Evolutionary conservation across 495 filamentous ascomycete species (phyloP).

Genomic region (Polyplosphaeria fusca): DNA sequence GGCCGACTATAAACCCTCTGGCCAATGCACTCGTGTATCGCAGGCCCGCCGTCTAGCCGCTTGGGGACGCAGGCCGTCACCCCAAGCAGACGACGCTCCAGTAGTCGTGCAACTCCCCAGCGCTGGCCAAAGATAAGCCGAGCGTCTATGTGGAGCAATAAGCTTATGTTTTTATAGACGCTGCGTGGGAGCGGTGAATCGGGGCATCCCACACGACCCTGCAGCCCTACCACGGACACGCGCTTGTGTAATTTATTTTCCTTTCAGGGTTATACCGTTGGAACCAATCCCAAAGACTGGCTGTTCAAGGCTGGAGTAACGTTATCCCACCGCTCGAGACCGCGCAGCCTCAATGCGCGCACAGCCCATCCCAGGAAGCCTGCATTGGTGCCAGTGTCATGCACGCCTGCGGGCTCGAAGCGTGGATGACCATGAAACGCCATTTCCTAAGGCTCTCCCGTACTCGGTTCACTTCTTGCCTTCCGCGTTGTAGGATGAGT

Average conservation of each 20-base stretch:
- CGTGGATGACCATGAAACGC: slow-evolving; percentile 15
- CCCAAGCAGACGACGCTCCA: background rate
- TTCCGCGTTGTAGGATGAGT: background rate
- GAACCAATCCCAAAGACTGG: too few relatives aligned
- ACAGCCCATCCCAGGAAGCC: slow-evolving; percentile 8
- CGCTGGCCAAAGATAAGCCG: slow-evolving; percentile 4
- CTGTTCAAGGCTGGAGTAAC: too few relatives aligned
- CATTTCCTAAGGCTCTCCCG: slow-evolving; percentile 11
- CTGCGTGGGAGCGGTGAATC: slow-evolving; percentile 25
- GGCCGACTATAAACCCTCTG: too few relatives aligned
- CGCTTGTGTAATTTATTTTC: background rate
- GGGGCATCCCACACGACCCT: background rate
- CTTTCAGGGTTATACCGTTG: too few relatives aligned
- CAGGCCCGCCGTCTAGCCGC: too few relatives aligned
- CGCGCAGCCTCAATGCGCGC: slow-evolving; percentile 24
- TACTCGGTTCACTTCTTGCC: slow-evolving; percentile 3
- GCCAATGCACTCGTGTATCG: too few relatives aligned
- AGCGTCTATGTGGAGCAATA: slow-evolving; percentile 27
- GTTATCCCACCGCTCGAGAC: slow-evolving; percentile 20
- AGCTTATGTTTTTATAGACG: slow-evolving; percentile 29
- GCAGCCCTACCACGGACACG: slow-evolving; percentile 21
- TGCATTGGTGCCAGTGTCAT: background rate
- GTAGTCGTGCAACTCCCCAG: background rate
- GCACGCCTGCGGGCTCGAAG: background rate
- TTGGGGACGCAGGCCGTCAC: too few relatives aligned